A percentile compares a stretch with the other conserved stretches of the same genome.
Evolutionary conservation across 1,284 basidiomycete genomes (phyloP).

Genomic region (Cerrena zonata): DNA sequence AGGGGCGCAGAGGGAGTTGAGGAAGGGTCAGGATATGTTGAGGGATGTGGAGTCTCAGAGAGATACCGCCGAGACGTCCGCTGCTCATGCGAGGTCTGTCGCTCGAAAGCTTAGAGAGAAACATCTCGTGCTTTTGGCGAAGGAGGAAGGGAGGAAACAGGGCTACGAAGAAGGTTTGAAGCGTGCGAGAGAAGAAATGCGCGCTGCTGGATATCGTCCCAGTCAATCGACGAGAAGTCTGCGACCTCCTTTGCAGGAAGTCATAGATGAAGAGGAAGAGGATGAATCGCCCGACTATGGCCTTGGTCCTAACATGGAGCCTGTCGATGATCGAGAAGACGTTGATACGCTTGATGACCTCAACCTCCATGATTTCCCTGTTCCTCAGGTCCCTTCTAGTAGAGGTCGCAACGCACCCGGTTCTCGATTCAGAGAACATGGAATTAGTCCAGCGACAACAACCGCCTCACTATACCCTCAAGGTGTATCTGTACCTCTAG

Average conservation of each 20-base stretch:
- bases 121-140: conserved; percentile 26
- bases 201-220: conserved; percentile 9
- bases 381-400: background rate
- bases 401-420: conserved; percentile 17
- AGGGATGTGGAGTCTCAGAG: conserved; percentile 29
- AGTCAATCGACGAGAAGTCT: background rate
- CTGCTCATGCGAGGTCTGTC: conserved; percentile 29
- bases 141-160: conserved; percentile 29
- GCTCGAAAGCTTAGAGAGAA: conserved; percentile 30
- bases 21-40: conserved; percentile 27
- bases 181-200: conserved; percentile 24
- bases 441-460: conserved; percentile 19
- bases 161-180: conserved; percentile 31
- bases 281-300: conserved; percentile 3
- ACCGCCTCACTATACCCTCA: conserved; percentile 15
- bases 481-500: conserved; percentile 2
- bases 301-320: conserved; percentile 4
- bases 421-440: conserved; percentile 26
- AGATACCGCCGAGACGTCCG: conserved; percentile 30
- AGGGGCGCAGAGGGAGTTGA: conserved; percentile 30
- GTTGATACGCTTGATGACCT: conserved; percentile 17
- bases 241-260: background rate
- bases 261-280: conserved; percentile 4
- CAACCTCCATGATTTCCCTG: conserved; percentile 16
- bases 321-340: background rate